Evolutionary conservation across 148 eudicot genomes (phyloP).

Genomic region (Camellia granthamiana): DNA sequence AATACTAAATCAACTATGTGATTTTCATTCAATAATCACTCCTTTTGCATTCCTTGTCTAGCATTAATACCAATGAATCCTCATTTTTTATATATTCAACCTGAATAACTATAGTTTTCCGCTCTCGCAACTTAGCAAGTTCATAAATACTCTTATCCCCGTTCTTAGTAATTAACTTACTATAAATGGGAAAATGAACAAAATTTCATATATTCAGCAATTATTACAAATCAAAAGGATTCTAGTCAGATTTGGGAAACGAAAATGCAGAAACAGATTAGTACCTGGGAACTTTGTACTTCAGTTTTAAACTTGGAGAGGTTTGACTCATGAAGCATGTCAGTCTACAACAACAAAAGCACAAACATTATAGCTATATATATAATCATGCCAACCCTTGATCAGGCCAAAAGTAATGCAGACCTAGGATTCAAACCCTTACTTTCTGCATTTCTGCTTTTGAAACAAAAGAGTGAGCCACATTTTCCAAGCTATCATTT

Average conservation of each 20-base stretch:
- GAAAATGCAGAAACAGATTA: background rate
- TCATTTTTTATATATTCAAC: background rate
- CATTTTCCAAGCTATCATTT: slow-evolving; percentile 68
- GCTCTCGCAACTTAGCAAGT: background rate
- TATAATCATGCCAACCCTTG: background rate
- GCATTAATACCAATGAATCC: background rate
- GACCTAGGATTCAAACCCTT: background rate
- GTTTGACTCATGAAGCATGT: slow-evolving; percentile 54
- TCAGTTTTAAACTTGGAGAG: slow-evolving; percentile 58
- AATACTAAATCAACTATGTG: background rate
- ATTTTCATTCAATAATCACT: slow-evolving; percentile 7
- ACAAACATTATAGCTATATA: background rate
- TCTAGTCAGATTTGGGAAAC: background rate
- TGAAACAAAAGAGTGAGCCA: slow-evolving; percentile 62
- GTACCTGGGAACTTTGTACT: slow-evolving; percentile 77
- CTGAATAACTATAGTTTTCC: background rate
- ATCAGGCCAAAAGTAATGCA: background rate
- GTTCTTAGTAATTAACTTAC: background rate
- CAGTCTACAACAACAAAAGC: slow-evolving; percentile 31
- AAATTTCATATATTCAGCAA: background rate
- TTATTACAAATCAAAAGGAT: background rate
- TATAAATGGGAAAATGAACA: background rate
- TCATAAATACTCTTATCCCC: background rate
- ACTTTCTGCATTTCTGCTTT: slow-evolving; percentile 71
- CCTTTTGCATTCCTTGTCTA: background rate